Evolutionary conservation across 805 yeast genomes (phyloP).

Genomic region (Komagataella phaffii): DNA sequence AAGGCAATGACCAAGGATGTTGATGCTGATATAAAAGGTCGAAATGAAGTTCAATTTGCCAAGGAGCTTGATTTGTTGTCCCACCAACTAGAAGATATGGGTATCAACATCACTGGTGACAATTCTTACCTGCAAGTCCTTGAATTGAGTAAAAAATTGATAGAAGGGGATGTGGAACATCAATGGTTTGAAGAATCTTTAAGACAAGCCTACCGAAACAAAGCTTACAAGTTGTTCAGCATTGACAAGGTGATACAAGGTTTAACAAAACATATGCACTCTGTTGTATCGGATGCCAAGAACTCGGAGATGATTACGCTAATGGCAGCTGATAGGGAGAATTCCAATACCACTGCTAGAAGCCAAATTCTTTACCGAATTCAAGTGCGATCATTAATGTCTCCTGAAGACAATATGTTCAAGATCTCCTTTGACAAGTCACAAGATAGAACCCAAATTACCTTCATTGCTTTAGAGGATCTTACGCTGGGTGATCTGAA

Average conservation of each 20-base stretch:
- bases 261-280: slow-evolving; percentile 74
- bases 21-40: slow-evolving; percentile 51
- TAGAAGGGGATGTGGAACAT: slow-evolving; percentile 86
- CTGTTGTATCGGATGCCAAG: slow-evolving; percentile 65
- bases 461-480: slow-evolving; percentile 80
- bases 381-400: slow-evolving; percentile 71
- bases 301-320: slow-evolving; percentile 69
- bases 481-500: slow-evolving; percentile 63
- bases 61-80: slow-evolving; percentile 73
- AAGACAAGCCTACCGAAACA: slow-evolving; percentile 89
- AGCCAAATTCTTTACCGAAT: slow-evolving; percentile 86
- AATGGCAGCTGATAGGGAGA: slow-evolving; percentile 70
- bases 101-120: slow-evolving; percentile 54
- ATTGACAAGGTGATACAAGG: slow-evolving; percentile 85
- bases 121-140: slow-evolving; percentile 74
- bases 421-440: slow-evolving; percentile 59
- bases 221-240: slow-evolving; percentile 86
- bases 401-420: slow-evolving; percentile 82
- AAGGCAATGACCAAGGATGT: slow-evolving; percentile 61
- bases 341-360: slow-evolving; percentile 55
- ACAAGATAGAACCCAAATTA: slow-evolving; percentile 45
- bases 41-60: slow-evolving; percentile 66
- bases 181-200: slow-evolving; percentile 91
- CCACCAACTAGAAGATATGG: slow-evolving; percentile 70
- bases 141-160: slow-evolving; percentile 55